Evolutionary conservation across 768 basidiomycete genomes (phyloP).

Genomic region (Clitopilus passeckerianus): DNA sequence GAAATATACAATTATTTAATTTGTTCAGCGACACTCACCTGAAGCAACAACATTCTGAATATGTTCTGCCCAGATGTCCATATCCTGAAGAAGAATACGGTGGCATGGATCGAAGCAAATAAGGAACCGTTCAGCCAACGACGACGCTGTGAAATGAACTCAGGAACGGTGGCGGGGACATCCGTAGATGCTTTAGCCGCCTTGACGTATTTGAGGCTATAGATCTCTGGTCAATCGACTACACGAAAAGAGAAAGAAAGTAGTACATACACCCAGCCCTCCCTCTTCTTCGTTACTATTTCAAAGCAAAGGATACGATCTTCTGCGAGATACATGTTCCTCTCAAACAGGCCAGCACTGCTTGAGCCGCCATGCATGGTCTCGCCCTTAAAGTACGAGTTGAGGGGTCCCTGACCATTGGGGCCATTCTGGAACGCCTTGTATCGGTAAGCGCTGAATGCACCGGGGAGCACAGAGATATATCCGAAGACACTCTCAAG

Average conservation of each 20-base stretch:
- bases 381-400: constrained; percentile 93
- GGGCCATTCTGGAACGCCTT: constrained; percentile 82
- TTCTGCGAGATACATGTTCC: constrained; percentile 92
- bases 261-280: constrained; percentile 70
- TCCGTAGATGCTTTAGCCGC: constrained; percentile 95
- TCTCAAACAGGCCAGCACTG: constrained; percentile 71
- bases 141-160: constrained; percentile 93
- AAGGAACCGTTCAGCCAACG: constrained; percentile 88
- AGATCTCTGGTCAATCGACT: constrained; percentile 4
- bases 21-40: constrained; percentile 29
- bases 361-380: constrained; percentile 66
- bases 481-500: constrained; percentile 87
- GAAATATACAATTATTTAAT: too few relatives aligned
- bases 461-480: constrained; percentile 86
- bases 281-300: constrained; percentile 84
- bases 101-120: constrained; percentile 91
- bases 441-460: constrained; percentile 91
- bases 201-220: constrained; percentile 83
- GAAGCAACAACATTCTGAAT: constrained; percentile 75
- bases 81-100: constrained; percentile 83
- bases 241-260: constrained; percentile 6
- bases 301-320: constrained; percentile 92
- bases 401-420: constrained; percentile 85
- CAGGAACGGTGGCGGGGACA: constrained; percentile 85
- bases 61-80: constrained; percentile 90